Evolutionary conservation across 805 yeast genomes (phyloP).

Genomic region (Candida morakotiae): DNA sequence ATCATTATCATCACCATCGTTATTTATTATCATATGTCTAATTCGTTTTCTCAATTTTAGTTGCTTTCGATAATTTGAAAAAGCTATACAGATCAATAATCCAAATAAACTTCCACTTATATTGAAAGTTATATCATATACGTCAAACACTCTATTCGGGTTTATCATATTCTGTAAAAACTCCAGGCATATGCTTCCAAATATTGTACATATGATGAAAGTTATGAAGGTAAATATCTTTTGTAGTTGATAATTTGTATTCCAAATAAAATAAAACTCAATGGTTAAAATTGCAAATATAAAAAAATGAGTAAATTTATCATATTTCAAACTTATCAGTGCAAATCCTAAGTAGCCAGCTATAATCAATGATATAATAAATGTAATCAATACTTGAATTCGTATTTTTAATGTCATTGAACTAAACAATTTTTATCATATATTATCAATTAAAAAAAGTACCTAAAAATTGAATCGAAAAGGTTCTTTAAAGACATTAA

Average conservation of each 20-base stretch:
- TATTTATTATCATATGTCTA: too few relatives aligned
- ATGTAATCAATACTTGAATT: constrained; percentile 16
- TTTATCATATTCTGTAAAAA: constrained; percentile 43
- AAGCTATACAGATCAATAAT: constrained; percentile 9
- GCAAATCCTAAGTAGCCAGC: constrained; percentile 52
- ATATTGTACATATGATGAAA: constrained; percentile 40
- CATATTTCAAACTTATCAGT: constrained; percentile 41
- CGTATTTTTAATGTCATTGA: constrained; percentile 7
- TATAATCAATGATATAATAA: constrained; percentile 18
- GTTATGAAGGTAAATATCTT: constrained; percentile 31
- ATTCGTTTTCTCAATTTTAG: constrained; percentile 1
- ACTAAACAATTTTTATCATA: too few relatives aligned
- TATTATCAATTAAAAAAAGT: too few relatives aligned
- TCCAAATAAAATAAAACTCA: constrained; percentile 45
- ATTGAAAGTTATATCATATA: constrained; percentile 39
- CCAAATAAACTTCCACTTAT: constrained; percentile 28
- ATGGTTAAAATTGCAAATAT: constrained; percentile 45
- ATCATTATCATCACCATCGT: too few relatives aligned
- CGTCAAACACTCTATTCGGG: constrained; percentile 46
- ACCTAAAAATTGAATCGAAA: too few relatives aligned
- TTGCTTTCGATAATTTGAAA: neutral
- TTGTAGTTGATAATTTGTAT: constrained; percentile 26
- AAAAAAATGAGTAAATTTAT: constrained; percentile 47
- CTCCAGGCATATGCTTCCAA: constrained; percentile 49
- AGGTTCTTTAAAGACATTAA: too few relatives aligned